Percentiles rank a stretch among this genome's conserved stretches.
These are phyloP conservation scores for Pisolithus albus DNA, from an alignment of 768 basidiomycete genomes.

Conservation along the genomic window DNA sequence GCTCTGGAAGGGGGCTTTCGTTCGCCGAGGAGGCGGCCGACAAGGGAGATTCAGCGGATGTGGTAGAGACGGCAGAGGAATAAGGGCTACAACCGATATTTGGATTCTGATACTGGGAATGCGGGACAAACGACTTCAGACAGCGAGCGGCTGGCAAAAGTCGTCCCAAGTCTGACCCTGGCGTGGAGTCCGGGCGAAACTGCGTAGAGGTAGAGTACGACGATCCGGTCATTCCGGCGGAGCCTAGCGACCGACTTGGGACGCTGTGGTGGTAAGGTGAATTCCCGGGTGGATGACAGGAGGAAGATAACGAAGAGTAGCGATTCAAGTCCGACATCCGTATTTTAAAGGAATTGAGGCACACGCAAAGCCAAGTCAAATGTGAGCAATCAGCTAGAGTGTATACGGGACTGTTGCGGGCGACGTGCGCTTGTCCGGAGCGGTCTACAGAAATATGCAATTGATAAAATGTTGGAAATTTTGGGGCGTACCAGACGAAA, in stretches of 20 bases:
- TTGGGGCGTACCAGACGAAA: slow-evolving; percentile 24
- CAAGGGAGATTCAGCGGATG: slow-evolving; percentile 33
- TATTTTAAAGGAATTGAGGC: slow-evolving; percentile 22
- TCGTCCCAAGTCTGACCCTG: slow-evolving; percentile 14
- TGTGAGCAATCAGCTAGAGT: slow-evolving; percentile 12
- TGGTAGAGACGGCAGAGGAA: slow-evolving; percentile 30
- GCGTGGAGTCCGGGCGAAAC: slow-evolving; percentile 12
- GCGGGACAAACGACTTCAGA: slow-evolving; percentile 13
- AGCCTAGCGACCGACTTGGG: slow-evolving; percentile 6
- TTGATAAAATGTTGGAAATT: slow-evolving; percentile 29
- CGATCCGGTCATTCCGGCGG: slow-evolving; percentile 18
- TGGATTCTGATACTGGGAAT: slow-evolving; percentile 12
- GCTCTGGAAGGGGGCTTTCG: slow-evolving; percentile 35
- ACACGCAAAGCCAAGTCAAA: slow-evolving; percentile 6
- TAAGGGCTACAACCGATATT: slow-evolving; percentile 29
- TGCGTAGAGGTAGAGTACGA: slow-evolving; percentile 18
- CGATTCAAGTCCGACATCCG: slow-evolving; percentile 15
- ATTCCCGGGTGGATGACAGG: slow-evolving; percentile 9
- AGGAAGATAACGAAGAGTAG: slow-evolving; percentile 15
- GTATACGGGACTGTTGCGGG: slow-evolving; percentile 17
- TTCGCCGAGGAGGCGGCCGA: slow-evolving; percentile 33
- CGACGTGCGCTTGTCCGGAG: slow-evolving; percentile 20
- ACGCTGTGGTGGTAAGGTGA: slow-evolving; percentile 5
- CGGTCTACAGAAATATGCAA: slow-evolving; percentile 30
- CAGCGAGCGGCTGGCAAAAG: slow-evolving; percentile 13